phyloP scores from a whole-genome alignment of 2,329 filamentous ascomycete species.

The Trichoderma endophyticum region DNA sequence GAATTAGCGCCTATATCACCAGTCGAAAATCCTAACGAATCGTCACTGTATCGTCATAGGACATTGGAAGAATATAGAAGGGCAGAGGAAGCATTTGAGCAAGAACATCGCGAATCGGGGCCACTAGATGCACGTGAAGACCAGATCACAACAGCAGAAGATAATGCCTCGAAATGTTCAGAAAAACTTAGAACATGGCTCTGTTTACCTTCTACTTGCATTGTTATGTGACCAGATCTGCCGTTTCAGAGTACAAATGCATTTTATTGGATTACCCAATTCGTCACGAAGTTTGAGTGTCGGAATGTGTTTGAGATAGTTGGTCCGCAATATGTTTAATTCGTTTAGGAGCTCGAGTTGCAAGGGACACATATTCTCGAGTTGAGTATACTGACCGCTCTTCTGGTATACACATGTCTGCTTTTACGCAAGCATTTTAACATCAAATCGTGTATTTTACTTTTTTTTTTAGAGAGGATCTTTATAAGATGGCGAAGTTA shows the following conservation, averaged over 20 bases:
- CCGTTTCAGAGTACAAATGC: not conserved
- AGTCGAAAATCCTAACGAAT: not conserved
- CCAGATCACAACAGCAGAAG: not conserved
- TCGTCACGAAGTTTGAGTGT: too few species aligned
- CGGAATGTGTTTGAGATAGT: not conserved
- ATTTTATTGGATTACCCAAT: not conserved
- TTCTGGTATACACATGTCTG: too few species aligned
- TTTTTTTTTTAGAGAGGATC: too few species aligned
- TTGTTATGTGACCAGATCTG: not conserved
- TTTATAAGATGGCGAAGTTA: too few species aligned
- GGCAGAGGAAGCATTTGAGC: not conserved
- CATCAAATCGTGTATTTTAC: too few species aligned
- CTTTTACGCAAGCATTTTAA: too few species aligned
- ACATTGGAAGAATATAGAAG: not conserved
- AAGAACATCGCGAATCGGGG: not conserved
- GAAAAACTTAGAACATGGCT: not conserved
- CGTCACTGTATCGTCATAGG: not conserved
- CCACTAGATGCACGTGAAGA: not conserved
- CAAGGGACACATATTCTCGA: too few species aligned
- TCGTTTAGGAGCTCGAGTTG: too few species aligned
- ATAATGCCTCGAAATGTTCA: not conserved
- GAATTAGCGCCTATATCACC: not conserved
- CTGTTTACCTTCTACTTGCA: not conserved
- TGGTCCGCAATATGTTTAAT: too few species aligned
- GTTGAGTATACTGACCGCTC: too few species aligned